Conservation (phyloP, 495 filamentous ascomycete species). For the Stereocaulon alpinum region DNA sequence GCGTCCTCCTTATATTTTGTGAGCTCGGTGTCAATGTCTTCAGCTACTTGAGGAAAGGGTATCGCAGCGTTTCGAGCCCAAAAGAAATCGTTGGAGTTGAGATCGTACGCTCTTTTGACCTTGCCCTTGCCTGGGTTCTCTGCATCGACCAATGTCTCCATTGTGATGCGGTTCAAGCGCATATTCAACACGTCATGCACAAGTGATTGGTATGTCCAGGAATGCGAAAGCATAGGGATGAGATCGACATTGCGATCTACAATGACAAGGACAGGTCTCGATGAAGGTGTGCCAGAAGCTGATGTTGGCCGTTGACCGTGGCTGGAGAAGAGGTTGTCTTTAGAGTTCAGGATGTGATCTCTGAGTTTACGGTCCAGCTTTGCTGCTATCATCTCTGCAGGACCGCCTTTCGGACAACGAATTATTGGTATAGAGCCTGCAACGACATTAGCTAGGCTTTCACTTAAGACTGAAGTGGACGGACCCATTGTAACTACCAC, state of each 20-base stretch:
- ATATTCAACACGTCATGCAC: conserved; percentile 91
- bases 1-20: conserved; percentile 94
- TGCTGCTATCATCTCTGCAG: conserved; percentile 86
- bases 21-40: conserved; percentile 88
- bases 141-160: conserved; percentile 73
- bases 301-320: conserved; percentile 42
- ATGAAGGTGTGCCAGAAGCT: conserved; percentile 46
- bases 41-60: conserved; percentile 92
- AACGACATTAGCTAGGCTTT: background rate
- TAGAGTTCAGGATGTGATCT: conserved; percentile 93
- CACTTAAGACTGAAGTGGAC: conserved; percentile 16
- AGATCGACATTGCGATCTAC: conserved; percentile 92
- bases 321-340: conserved; percentile 81
- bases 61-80: conserved; percentile 89
- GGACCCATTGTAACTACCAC: conserved; percentile 94
- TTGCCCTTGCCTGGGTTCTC: conserved; percentile 56
- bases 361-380: conserved; percentile 92
- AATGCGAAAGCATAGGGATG: conserved; percentile 97
- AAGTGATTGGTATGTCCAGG: conserved; percentile 96
- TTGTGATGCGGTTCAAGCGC: conserved; percentile 92
- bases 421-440: conserved; percentile 89
- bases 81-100: conserved; percentile 90
- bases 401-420: conserved; percentile 79
- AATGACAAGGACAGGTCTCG: conserved; percentile 75
- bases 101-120: conserved; percentile 77